Base-by-base conservation (phyloP, 768 basidiomycete genomes). In the Gelatoporia subvermispora region DNA sequence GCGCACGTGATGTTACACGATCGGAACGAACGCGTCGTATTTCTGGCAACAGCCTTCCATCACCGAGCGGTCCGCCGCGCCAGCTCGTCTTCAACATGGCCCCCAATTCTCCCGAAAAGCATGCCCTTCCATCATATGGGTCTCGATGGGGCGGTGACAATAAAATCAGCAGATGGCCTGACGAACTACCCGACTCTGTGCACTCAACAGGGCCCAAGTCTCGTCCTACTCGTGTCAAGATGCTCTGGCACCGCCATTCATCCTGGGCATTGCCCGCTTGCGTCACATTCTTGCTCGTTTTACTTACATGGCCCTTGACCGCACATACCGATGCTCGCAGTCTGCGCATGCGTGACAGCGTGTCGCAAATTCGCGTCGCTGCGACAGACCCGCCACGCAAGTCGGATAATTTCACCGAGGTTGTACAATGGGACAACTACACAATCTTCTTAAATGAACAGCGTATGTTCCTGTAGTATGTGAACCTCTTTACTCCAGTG, bases 391-490 rank as follows among this genome's bases (percentile, higher is more conserved):
- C 63, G 0, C 63, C 63, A 0, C 56, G 60, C 17, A 42, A 60
- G 38, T 58, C 58, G 18, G 59, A 61, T 34, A 55, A 55, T 41
- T 52, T 65, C 24, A 72, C 71, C 13, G 60, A 65, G 10, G 66
- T 69, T 22, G 70, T 76, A 21, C 57, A 70, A 48, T 79, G 77
- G 78, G 88, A 90, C 62, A 82, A 81, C 54, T 85, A 85, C 61
- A 87, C 83, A 60, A 68, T 91, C 9, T 73, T 83, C 47, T 56
- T 90, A 35, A 75, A 79, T 37, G 82, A 81, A 3, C 87, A 88
- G 56, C 72, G 88, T 15, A 62, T 87, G 17, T 87, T 90, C 55
- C 63, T 90, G 3, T 76, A 87, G 86, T 86, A 66, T 46, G 81
- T 72, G 8, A n/a, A n/a, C n/a, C 2, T 10, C 17, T 21, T 21